phyloP scores from a whole-genome alignment of 495 filamentous ascomycete species.

The Rusavskia elegans region DNA sequence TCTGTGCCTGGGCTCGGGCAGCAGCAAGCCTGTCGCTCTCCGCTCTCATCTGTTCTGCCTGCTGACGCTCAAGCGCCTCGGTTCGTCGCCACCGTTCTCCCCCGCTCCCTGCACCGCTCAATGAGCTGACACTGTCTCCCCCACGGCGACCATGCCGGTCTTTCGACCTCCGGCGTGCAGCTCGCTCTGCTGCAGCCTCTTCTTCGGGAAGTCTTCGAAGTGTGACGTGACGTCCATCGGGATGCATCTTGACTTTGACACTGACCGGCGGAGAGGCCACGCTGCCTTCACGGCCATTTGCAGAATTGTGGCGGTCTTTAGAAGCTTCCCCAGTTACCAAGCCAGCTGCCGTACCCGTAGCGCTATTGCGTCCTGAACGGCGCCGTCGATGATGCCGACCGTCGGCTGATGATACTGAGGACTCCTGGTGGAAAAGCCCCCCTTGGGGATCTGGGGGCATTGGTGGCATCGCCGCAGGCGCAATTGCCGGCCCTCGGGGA shows the following conservation, averaged over 20 bases:
- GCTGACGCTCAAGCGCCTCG: slow-evolving; percentile 32
- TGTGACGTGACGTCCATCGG: slow-evolving; percentile 67
- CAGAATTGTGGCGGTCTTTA: slow-evolving; percentile 16
- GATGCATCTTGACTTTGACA: slow-evolving; percentile 67
- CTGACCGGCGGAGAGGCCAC: slow-evolving; percentile 48
- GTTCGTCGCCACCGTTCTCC: slow-evolving; percentile 34
- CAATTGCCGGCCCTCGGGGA: background rate
- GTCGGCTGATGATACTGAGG: slow-evolving; percentile 40
- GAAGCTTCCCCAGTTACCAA: slow-evolving; percentile 30
- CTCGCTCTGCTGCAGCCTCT: slow-evolving; percentile 52
- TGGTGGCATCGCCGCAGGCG: slow-evolving; percentile 20
- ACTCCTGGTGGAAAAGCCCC: slow-evolving; percentile 34
- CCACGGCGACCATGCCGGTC: slow-evolving; percentile 14
- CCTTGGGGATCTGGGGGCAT: slow-evolving; percentile 35
- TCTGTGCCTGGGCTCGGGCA: slow-evolving; percentile 9
- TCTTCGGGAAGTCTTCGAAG: slow-evolving; percentile 65
- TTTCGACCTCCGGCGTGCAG: slow-evolving; percentile 32
- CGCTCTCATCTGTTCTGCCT: slow-evolving; percentile 30
- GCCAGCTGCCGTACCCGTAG: slow-evolving; percentile 25
- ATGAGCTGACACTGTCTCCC: slow-evolving; percentile 27
- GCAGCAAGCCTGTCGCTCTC: slow-evolving; percentile 24
- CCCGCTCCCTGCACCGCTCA: slow-evolving; percentile 24
- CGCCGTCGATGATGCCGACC: slow-evolving; percentile 30
- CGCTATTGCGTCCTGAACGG: slow-evolving; percentile 22
- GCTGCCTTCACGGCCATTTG: slow-evolving; percentile 19